A percentile compares a stretch with the other conserved stretches of the same genome.
phyloP scores from a whole-genome alignment of 352 stramenopile species.

The Globisporangium iwayamae region DNA sequence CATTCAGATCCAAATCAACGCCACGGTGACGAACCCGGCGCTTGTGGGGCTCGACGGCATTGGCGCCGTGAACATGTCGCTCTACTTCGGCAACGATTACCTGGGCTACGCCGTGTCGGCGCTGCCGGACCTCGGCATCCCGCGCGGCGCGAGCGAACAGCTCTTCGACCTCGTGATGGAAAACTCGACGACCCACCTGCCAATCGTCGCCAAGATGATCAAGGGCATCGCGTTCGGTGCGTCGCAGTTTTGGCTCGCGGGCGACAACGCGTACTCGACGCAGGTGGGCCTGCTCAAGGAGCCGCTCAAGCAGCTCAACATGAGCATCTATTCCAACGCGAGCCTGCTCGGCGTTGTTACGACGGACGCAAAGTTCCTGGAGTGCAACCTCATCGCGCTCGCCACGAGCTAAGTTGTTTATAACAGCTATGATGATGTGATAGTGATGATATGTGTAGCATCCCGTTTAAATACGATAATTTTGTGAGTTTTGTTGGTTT shows the following conservation, averaged over 20 bases:
- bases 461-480: neutral
- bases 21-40: conserved; percentile 31
- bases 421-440: neutral
- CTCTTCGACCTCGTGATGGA: conserved; percentile 44
- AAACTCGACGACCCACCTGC: conserved; percentile 21
- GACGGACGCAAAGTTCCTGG: conserved; percentile 8
- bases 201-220: conserved; percentile 36
- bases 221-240: conserved; percentile 29
- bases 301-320: conserved; percentile 25
- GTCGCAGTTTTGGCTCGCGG: conserved; percentile 53
- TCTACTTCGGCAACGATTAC: conserved; percentile 63
- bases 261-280: conserved; percentile 25
- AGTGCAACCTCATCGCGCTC: conserved; percentile 22
- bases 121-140: conserved; percentile 37
- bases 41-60: conserved; percentile 25
- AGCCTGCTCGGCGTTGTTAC: conserved; percentile 19
- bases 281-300: conserved; percentile 17
- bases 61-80: conserved; percentile 59
- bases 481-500: neutral
- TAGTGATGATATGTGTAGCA: neutral
- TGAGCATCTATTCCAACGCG: conserved; percentile 25
- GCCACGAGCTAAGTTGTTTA: neutral
- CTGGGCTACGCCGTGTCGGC: conserved; percentile 55
- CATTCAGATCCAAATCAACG: conserved; percentile 51
- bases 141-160: conserved; percentile 46